Evolutionary conservation across 208 protist species (phyloP).

Genomic region (Acanthamoeba polyphaga): DNA sequence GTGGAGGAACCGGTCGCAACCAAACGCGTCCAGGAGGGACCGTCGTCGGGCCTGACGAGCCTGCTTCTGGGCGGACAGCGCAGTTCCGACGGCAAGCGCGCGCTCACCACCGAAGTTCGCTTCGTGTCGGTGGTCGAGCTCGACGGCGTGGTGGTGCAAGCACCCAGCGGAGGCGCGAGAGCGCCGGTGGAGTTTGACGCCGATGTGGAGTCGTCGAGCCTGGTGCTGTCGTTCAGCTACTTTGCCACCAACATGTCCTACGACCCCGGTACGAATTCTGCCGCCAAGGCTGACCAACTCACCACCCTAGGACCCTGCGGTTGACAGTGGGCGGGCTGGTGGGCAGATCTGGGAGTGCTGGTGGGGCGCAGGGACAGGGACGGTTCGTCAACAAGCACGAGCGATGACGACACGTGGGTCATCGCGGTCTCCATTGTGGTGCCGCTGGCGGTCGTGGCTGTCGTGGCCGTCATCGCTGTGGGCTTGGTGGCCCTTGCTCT

Average conservation of each 20-base stretch:
- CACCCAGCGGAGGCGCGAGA: no score
- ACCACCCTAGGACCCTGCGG: no score
- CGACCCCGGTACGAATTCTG: background rate
- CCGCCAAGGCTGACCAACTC: no score
- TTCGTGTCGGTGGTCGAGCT: background rate
- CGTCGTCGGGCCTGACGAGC: no score
- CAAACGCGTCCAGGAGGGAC: no score
- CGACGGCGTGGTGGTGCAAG: background rate
- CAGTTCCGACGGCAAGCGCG: background rate
- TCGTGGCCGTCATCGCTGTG: background rate
- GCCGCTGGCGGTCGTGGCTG: background rate
- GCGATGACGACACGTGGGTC: background rate
- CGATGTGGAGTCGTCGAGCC: background rate
- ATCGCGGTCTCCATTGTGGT: background rate
- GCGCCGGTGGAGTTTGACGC: background rate
- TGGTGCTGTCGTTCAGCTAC: background rate
- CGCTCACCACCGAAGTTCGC: background rate
- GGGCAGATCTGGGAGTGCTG: background rate
- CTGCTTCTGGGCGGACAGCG: no score
- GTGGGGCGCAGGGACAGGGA: background rate
- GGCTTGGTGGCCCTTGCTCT: background rate
- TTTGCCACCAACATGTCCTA: background rate
- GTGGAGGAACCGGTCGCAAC: background rate
- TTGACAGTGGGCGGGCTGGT: no score
- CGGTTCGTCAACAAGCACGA: no score